Evolutionary conservation across 2,329 filamentous ascomycete species (phyloP).

Genomic region (Chaetothyriales sp.): DNA sequence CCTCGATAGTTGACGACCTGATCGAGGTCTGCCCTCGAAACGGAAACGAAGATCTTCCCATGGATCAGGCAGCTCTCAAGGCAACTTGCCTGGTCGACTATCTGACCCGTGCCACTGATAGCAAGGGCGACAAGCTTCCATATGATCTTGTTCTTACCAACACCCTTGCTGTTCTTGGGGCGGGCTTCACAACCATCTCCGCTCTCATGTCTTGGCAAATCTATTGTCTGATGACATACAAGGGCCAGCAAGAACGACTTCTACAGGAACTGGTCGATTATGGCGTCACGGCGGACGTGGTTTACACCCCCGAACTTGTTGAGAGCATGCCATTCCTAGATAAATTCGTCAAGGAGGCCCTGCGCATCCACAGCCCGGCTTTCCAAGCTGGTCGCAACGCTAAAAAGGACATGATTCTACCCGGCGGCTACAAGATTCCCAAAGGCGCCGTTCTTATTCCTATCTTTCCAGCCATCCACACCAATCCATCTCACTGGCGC

Average conservation of each 20-base stretch:
- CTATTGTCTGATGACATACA: conserved; percentile 41
- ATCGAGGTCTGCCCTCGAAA: conserved; percentile 11
- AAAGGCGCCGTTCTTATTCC: conserved; percentile 41
- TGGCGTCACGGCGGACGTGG: conserved; percentile 30
- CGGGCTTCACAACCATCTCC: conserved; percentile 49
- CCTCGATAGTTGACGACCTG: conserved; percentile 11
- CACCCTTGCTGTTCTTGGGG: conserved; percentile 33
- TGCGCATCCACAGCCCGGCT: conserved; percentile 46
- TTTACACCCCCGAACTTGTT: conserved; percentile 28
- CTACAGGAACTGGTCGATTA: conserved; percentile 45
- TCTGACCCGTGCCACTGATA: conserved; percentile 39
- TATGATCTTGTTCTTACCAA: conserved; percentile 26
- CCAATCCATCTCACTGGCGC: conserved; percentile 44
- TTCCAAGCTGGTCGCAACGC: conserved; percentile 49
- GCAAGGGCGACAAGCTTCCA: conserved; percentile 42
- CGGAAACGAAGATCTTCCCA: conserved; percentile 21
- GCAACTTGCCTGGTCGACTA: conserved; percentile 35
- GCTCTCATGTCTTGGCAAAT: conserved; percentile 46
- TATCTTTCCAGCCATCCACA: conserved; percentile 33
- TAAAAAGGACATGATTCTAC: conserved; percentile 42
- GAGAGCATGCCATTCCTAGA: conserved; percentile 30
- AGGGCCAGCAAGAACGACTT: conserved; percentile 42
- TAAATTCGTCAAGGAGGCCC: conserved; percentile 48
- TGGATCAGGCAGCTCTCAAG: conserved; percentile 35
- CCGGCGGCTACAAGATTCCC: conserved; percentile 45